phyloP scores from a whole-genome alignment of 75 land plant genomes.

The Gnetum montanum region DNA sequence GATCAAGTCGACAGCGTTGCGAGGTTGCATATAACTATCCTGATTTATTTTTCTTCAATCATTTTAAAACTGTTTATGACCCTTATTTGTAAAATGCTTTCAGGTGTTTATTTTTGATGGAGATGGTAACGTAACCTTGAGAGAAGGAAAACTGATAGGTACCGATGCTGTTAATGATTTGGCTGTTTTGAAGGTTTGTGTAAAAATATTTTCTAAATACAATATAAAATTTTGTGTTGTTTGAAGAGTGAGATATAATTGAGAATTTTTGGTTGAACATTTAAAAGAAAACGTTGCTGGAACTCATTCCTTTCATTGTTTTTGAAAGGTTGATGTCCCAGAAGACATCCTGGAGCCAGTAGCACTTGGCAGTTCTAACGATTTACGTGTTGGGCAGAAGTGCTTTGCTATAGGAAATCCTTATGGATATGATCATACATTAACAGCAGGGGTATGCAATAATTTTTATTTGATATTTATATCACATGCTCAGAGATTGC shows the following conservation, averaged over 20 bases:
- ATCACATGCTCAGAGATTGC: not conserved
- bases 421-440: slow-evolving; percentile 81
- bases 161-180: slow-evolving; percentile 81
- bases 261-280: too few species aligned
- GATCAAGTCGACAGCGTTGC: slow-evolving; percentile 53
- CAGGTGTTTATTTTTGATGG: slow-evolving; percentile 66
- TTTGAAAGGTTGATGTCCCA: slow-evolving; percentile 66
- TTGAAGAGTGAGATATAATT: too few species aligned
- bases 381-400: slow-evolving; percentile 80
- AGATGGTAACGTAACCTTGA: slow-evolving; percentile 37
- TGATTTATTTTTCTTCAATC: not conserved
- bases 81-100: not conserved
- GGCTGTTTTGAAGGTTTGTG: slow-evolving; percentile 84
- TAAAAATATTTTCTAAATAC: not conserved
- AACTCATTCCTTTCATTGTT: too few species aligned
- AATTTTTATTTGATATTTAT: too few species aligned
- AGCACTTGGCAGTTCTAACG: slow-evolving; percentile 59
- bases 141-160: slow-evolving; percentile 62
- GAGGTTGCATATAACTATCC: slow-evolving; percentile 34
- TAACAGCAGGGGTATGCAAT: slow-evolving; percentile 93
- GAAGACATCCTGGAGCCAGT: slow-evolving; percentile 51
- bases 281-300: too few species aligned
- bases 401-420: slow-evolving; percentile 97
- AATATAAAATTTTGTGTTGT: too few species aligned
- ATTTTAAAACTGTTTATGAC: not conserved